Evolutionary conservation across 192 early-diverging fungal genomes (phyloP), one percentile per base, ranked within the genome.

Genomic region (Geranomyces variabilis): DNA sequence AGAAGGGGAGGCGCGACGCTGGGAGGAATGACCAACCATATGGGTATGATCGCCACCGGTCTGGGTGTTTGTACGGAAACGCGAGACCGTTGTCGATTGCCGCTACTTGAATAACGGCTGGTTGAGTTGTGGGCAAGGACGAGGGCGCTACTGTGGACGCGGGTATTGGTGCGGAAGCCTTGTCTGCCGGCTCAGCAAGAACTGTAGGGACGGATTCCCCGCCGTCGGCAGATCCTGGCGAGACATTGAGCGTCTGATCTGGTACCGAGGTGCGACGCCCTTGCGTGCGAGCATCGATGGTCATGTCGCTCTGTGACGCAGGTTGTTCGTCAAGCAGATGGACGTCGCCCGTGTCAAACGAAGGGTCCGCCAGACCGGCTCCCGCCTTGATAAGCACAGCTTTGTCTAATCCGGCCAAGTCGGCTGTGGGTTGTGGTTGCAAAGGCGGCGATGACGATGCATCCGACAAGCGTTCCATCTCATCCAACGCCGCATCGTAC

Each of bases 21-120:
- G 92, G 90, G 26, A 96, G 83, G 63, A 78, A 87, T 13, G 89
- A 75, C 94, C 94, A 96, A n/a, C 91, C 94, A 79, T 90, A 95
- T 10, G 94, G 94, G 66, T 95, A 96, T 0, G 91, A 92, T 7
- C 94, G 78, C 88, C 89, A 93, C 49, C 87, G 79, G 73, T 96
- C 93, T 0, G 94, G 94, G 67, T 96, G 94, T 61, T 96, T 94
- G 77, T 86, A 92, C 0, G 94, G 94, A 66, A 96, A 96, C 2
- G 94, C 92, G n/a, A 96, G 82, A 12, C 94, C 94, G 72, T 96
- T 94, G 75, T 96, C 94, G 69, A 96, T 96, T 47, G 93, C 93
- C 0, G 92, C 93, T 6, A 96, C 83, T 51, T 91, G 89, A 15
- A 95, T 74, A 31, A 75, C n/a, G 36, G 36, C 36, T 41, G 36